Evolutionary conservation across 2,329 filamentous ascomycete species (phyloP).

Genomic region (Clarireedia hainanense): DNA sequence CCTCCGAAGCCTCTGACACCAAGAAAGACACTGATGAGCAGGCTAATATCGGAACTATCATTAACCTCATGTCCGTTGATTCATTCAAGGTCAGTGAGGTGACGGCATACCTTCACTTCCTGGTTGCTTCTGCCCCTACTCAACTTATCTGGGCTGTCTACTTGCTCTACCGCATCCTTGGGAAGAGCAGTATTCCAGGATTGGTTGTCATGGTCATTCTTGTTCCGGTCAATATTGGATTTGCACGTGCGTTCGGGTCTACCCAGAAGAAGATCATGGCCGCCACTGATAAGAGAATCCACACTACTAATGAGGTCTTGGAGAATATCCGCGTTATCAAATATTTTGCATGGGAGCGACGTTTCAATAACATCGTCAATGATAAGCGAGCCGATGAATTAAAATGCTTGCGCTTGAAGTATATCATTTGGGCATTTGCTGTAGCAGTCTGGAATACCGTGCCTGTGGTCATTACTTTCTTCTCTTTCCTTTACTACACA

Average conservation of each 20-base stretch:
- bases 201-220: conserved; percentile 85
- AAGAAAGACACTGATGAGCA: conserved; percentile 52
- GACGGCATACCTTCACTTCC: conserved; percentile 88
- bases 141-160: conserved; percentile 75
- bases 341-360: conserved; percentile 96
- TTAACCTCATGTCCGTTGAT: conserved; percentile 98
- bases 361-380: conserved; percentile 78
- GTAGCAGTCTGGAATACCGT: conserved; percentile 96
- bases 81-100: conserved; percentile 98
- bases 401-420: conserved; percentile 68
- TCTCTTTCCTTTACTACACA: conserved; percentile 92
- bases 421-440: conserved; percentile 84
- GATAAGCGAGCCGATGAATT: conserved; percentile 81
- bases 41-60: conserved; percentile 94
- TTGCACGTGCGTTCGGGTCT: conserved; percentile 75
- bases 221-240: conserved; percentile 81
- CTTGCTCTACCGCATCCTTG: conserved; percentile 83
- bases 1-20: conserved; percentile 1
- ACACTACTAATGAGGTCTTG: conserved; percentile 92
- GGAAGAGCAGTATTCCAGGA: conserved; percentile 86
- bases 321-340: conserved; percentile 99
- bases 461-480: conserved; percentile 89
- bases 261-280: conserved; percentile 88
- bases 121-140: conserved; percentile 86
- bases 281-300: conserved; percentile 90